Percentiles rank a stretch among this genome's conserved stretches.
These are phyloP conservation scores for Schizosaccharomyces japonicus DNA, from an alignment of 805 yeast genomes.

Conservation along the genomic window DNA sequence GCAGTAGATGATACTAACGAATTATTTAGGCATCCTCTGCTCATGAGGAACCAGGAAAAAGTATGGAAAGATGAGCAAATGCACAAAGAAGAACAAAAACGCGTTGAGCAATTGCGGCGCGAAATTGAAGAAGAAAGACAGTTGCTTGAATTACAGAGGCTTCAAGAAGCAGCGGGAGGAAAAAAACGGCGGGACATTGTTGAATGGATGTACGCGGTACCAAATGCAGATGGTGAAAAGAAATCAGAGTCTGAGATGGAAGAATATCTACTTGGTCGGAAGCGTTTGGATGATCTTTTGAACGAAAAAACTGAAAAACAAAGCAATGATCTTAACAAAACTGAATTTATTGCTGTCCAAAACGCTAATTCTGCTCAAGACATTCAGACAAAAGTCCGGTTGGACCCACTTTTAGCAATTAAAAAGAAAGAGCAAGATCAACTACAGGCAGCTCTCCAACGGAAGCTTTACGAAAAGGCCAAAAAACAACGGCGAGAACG, in stretches of 20 bases:
- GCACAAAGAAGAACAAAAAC: constrained; percentile 42
- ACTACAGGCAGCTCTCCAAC: constrained; percentile 8
- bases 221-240: constrained; percentile 13
- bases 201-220: constrained; percentile 71
- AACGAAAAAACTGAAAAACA: constrained; percentile 11
- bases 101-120: constrained; percentile 34
- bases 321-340: neutral
- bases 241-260: constrained; percentile 19
- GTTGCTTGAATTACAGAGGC: constrained; percentile 27
- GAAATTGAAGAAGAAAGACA: constrained; percentile 44
- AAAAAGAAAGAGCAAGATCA: constrained; percentile 15
- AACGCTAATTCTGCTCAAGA: constrained; percentile 8
- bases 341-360: constrained; percentile 7
- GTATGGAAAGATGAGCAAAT: constrained; percentile 70
- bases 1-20: neutral
- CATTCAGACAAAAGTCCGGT: constrained; percentile 13
- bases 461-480: neutral
- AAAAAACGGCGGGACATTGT: constrained; percentile 24
- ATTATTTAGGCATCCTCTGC: constrained; percentile 37
- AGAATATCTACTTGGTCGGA: constrained; percentile 30
- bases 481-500: neutral
- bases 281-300: constrained; percentile 22
- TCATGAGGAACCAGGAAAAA: constrained; percentile 59
- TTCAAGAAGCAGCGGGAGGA: constrained; percentile 23
- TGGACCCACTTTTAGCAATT: constrained; percentile 31